phyloP scores from a whole-genome alignment of 176 grass and related monocot species.

The Cenchrus purpureus region DNA sequence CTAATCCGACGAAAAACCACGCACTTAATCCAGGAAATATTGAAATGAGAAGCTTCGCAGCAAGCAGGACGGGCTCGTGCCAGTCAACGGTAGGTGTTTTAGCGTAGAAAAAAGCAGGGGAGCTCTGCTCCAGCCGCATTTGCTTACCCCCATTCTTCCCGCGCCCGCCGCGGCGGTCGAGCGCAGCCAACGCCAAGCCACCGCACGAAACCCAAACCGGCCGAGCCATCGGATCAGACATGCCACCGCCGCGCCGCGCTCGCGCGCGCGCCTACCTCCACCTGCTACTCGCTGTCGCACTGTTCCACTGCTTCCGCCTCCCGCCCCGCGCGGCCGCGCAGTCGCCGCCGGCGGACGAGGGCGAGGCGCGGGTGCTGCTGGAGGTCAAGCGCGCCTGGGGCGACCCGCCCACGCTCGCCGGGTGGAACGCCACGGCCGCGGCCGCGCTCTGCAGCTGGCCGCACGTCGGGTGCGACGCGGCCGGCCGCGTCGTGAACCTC shows the following conservation, averaged over 20 bases:
- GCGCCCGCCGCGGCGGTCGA: constrained; percentile 5
- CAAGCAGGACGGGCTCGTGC: not conserved
- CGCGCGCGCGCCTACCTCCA: not conserved
- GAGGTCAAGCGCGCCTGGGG: constrained; percentile 60
- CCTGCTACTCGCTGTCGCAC: constrained; percentile 28
- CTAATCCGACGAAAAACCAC: not conserved
- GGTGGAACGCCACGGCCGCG: constrained; percentile 41
- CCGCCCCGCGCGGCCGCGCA: constrained; percentile 28
- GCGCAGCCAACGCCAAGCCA: not conserved
- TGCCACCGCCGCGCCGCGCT: constrained; percentile 32
- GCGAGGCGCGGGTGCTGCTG: constrained; percentile 52
- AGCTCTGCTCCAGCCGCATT: not conserved
- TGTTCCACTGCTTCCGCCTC: not conserved
- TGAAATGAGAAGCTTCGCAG: constrained; percentile 11
- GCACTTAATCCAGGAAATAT: not conserved
- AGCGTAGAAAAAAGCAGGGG: not conserved
- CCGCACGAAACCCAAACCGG: not conserved
- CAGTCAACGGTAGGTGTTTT: not conserved
- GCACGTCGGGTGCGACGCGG: constrained; percentile 45
- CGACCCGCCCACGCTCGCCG: constrained; percentile 46
- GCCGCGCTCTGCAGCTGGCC: constrained; percentile 60
- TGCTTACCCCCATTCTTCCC: not conserved
- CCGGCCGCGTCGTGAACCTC: constrained; percentile 45
- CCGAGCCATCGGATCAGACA: not conserved
- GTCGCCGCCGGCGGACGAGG: constrained; percentile 36